Conservation (phyloP, 1,139 yeast species). For the Ashbya aceris region DNA sequence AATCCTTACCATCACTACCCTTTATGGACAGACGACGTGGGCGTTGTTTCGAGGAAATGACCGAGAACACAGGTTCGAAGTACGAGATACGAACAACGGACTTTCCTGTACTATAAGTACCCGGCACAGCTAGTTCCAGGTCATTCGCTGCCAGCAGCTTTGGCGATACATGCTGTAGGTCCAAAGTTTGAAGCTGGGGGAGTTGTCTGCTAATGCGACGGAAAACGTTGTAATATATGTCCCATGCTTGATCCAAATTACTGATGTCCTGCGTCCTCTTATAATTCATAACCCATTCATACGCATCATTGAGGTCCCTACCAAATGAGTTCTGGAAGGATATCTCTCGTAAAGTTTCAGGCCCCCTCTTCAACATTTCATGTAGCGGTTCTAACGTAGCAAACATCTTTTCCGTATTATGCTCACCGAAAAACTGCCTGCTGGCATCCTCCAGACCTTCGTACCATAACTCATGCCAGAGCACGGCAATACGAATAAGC, state of each 20-base stretch:
- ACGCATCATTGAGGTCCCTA: slow-evolving; percentile 84
- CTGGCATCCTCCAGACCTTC: slow-evolving; percentile 97
- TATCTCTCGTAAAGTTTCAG: slow-evolving; percentile 86
- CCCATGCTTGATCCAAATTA: slow-evolving; percentile 96
- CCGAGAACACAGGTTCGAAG: slow-evolving; percentile 77
- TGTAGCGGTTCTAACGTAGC: slow-evolving; percentile 86
- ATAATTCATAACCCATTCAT: slow-evolving; percentile 84
- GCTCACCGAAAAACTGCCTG: slow-evolving; percentile 86
- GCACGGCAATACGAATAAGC: slow-evolving; percentile 84
- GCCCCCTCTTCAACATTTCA: slow-evolving; percentile 71
- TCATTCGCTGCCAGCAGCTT: slow-evolving; percentile 70
- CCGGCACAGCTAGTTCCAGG: slow-evolving; percentile 86
- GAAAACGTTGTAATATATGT: slow-evolving; percentile 87
- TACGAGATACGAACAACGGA: slow-evolving; percentile 62
- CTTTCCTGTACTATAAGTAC: slow-evolving; percentile 81
- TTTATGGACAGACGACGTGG: slow-evolving; percentile 73
- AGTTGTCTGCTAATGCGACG: slow-evolving; percentile 82
- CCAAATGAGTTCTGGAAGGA: slow-evolving; percentile 93
- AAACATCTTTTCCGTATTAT: slow-evolving; percentile 90
- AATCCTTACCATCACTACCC: slow-evolving; percentile 90
- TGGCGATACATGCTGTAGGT: slow-evolving; percentile 89
- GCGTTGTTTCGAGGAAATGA: slow-evolving; percentile 92
- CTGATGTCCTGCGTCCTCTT: slow-evolving; percentile 79
- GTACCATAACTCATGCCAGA: slow-evolving; percentile 98
- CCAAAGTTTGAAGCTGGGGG: slow-evolving; percentile 79